phyloP scores from a whole-genome alignment of 2,329 filamentous ascomycete species.

The Penicillium griseofulvum region DNA sequence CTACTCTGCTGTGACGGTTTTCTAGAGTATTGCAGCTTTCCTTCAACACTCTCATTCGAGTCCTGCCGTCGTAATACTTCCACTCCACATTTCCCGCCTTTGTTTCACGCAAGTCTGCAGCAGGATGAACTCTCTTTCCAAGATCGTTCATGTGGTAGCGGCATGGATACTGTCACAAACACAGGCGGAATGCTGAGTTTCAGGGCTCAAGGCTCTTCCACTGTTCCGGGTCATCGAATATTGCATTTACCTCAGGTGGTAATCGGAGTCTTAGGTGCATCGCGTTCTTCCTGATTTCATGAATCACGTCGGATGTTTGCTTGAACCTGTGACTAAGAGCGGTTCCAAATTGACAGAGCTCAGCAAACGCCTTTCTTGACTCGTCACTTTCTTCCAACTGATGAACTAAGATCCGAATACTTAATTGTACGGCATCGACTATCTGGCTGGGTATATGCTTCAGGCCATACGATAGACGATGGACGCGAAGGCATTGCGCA shows the following conservation, averaged over 20 bases:
- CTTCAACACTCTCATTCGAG: neutral
- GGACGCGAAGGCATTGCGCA: constrained; percentile 26
- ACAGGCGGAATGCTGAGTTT: neutral
- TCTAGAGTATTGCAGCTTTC: neutral
- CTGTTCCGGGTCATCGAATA: constrained; percentile 20
- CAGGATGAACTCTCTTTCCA: neutral
- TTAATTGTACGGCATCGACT: constrained; percentile 23
- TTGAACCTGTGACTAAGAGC: constrained; percentile 27
- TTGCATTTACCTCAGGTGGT: constrained; percentile 23
- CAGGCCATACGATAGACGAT: constrained; percentile 30
- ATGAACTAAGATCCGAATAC: constrained; percentile 21
- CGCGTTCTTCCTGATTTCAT: constrained; percentile 21
- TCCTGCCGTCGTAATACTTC: too few relatives aligned
- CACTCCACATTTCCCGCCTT: neutral
- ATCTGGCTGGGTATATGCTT: constrained; percentile 30
- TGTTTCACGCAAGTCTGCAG: neutral
- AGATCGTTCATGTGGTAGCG: neutral
- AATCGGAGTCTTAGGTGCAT: constrained; percentile 14
- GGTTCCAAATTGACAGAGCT: constrained; percentile 27
- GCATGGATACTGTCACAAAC: neutral
- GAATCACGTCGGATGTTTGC: constrained; percentile 21
- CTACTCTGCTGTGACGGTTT: neutral
- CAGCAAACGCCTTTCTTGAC: constrained; percentile 24
- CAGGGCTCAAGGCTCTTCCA: constrained; percentile 3
- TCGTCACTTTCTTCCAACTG: constrained; percentile 23